A percentile compares a stretch with the other conserved stretches of the same genome.
These are phyloP conservation scores for Ophiocordyceps camponoti-floridani DNA, from an alignment of 2,329 filamentous ascomycete genomes.

Conservation along the genomic window DNA sequence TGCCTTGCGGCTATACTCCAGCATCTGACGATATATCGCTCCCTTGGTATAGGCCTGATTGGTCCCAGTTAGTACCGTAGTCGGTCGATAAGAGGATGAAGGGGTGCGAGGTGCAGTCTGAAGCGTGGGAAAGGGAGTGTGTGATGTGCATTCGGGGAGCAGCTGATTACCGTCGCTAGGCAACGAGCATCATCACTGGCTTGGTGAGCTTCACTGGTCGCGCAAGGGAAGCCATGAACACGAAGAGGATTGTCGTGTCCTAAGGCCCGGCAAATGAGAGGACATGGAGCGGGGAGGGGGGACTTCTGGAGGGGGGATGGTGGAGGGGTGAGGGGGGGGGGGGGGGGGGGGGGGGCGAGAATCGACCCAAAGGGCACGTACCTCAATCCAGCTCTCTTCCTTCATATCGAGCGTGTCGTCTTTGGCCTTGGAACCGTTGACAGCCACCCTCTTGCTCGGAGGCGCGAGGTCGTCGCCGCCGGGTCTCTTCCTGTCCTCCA, in stretches of 20 bases:
- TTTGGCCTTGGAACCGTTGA: constrained; percentile 54
- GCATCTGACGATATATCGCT: constrained; percentile 93
- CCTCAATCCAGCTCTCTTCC: constrained; percentile 45
- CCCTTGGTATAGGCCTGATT: constrained; percentile 46
- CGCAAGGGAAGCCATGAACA: constrained; percentile 8
- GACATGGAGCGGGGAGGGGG: neutral
- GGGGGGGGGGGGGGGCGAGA: neutral
- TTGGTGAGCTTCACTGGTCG: constrained; percentile 17
- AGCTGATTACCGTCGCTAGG: constrained; percentile 12
- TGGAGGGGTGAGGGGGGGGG: neutral
- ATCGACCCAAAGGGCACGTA: constrained; percentile 30
- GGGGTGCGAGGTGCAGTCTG: constrained; percentile 1
- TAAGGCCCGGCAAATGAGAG: neutral
- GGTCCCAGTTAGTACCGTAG: constrained; percentile 8
- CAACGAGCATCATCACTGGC: constrained; percentile 17
- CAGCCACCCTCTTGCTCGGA: constrained; percentile 78
- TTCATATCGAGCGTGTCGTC: constrained; percentile 37
- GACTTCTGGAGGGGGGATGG: neutral
- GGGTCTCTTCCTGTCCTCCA: constrained; percentile 98
- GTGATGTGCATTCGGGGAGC: constrained; percentile 6
- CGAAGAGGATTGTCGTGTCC: neutral
- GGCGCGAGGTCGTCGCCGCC: constrained; percentile 71
- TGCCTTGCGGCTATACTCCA: constrained; percentile 89
- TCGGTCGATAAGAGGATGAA: neutral
- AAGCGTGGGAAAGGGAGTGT: constrained; percentile 2